These are phyloP conservation scores for Alternaria conjuncta DNA, from an alignment of 2,329 filamentous ascomycete genomes.

Conservation along the genomic window DNA sequence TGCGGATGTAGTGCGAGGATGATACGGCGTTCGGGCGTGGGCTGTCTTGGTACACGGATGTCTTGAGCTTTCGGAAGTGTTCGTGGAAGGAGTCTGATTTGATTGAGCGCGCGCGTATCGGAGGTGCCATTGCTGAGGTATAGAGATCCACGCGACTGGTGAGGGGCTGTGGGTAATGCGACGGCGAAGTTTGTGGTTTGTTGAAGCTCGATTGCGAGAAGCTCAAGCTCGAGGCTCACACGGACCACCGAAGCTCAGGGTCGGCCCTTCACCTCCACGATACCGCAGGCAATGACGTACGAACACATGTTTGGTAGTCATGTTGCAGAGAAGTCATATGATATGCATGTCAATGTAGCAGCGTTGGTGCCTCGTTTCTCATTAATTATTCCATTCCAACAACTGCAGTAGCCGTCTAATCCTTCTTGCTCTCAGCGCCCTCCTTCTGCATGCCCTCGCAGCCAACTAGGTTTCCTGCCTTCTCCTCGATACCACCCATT, in stretches of 20 bases:
- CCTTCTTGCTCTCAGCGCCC: constrained; percentile 39
- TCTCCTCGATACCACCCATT: constrained; percentile 68
- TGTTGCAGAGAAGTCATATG: background rate
- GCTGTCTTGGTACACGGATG: constrained; percentile 67
- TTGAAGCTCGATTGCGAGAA: background rate
- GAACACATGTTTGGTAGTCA: background rate
- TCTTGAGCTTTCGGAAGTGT: constrained; percentile 72
- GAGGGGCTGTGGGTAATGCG: background rate
- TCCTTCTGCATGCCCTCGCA: constrained; percentile 71
- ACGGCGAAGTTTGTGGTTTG: background rate
- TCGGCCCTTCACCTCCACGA: background rate
- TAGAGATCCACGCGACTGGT: background rate
- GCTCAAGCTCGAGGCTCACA: constrained; percentile 3
- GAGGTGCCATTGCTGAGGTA: constrained; percentile 31
- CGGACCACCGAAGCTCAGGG: constrained; percentile 1
- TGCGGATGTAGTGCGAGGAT: constrained; percentile 61
- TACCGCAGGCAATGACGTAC: background rate
- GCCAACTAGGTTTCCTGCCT: constrained; percentile 67
- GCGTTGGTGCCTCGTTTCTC: background rate
- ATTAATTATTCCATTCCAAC: background rate
- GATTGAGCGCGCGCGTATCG: constrained; percentile 62
- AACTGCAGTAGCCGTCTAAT: background rate
- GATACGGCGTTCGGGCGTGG: constrained; percentile 42
- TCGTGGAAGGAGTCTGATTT: constrained; percentile 72
- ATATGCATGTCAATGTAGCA: background rate